Conservation (phyloP, 805 yeast genomes). For the Hanseniaspora thailandica region DNA sequence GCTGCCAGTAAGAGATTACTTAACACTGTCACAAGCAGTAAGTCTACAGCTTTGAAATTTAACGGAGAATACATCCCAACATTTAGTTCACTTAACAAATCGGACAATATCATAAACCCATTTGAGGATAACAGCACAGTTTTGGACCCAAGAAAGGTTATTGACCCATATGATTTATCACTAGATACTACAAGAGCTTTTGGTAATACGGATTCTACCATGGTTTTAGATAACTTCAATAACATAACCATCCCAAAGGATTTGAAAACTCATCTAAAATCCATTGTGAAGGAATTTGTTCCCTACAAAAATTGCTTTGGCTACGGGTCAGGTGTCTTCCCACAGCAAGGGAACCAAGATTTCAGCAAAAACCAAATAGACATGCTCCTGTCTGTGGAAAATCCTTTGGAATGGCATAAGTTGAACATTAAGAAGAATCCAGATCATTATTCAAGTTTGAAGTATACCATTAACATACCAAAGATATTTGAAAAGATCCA, state of each 20-base stretch:
- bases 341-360: conserved; percentile 4
- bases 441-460: conserved; percentile 63
- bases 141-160: not conserved
- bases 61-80: not conserved
- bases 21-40: not conserved
- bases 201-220: not conserved
- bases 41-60: not conserved
- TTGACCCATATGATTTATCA: not conserved
- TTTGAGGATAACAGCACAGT: not conserved
- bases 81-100: not conserved
- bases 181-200: not conserved
- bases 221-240: not conserved
- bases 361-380: conserved; percentile 53
- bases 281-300: conserved; percentile 1
- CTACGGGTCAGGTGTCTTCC: conserved; percentile 14
- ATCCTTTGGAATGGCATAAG: conserved; percentile 66
- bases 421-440: conserved; percentile 56
- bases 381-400: conserved; percentile 67
- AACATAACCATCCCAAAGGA: conserved; percentile 4
- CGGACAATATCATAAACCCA: not conserved
- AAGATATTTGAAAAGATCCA: conserved; percentile 34
- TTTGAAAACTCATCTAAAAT: not conserved
- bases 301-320: conserved; percentile 6
- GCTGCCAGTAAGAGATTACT: not conserved
- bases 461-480: conserved; percentile 35